Evolutionary conservation across 2,329 filamentous ascomycete species (phyloP).

Genomic region (Fusarium coicis): DNA sequence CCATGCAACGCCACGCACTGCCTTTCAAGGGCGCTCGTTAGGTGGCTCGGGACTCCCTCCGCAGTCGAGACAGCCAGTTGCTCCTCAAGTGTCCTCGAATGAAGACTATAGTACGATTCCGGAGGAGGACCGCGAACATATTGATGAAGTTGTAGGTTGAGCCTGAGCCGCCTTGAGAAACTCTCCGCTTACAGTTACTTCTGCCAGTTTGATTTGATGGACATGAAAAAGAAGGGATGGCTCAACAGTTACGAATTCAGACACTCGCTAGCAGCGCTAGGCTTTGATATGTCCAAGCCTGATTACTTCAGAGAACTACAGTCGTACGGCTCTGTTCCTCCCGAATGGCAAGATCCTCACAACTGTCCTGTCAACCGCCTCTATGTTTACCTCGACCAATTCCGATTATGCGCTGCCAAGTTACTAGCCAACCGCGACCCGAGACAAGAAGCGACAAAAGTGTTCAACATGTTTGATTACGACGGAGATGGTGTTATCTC

Average conservation of each 20-base stretch:
- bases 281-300: conserved; percentile 88
- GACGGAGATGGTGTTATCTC: conserved; percentile 93
- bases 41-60: conserved; percentile 47
- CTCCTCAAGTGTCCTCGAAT: conserved; percentile 50
- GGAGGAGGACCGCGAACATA: conserved; percentile 92
- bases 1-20: conserved; percentile 52
- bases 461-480: conserved; percentile 93
- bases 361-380: conserved; percentile 58
- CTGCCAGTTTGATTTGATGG: conserved; percentile 87
- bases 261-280: conserved; percentile 93
- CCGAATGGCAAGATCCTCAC: conserved; percentile 62
- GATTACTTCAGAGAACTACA: conserved; percentile 86
- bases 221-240: conserved; percentile 92
- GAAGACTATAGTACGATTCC: conserved; percentile 64
- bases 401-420: conserved; percentile 78
- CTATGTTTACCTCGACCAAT: conserved; percentile 64
- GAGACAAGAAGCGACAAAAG: conserved; percentile 87
- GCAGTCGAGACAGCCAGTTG: conserved; percentile 48
- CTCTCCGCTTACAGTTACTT: conserved; percentile 26
- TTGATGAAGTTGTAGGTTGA: conserved; percentile 85
- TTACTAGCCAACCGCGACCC: conserved; percentile 87
- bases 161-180: neutral
- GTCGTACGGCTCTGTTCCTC: conserved; percentile 79
- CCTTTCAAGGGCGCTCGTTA: conserved; percentile 50
- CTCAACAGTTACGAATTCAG: conserved; percentile 99